Evolutionary conservation across 2,329 filamentous ascomycete genomes (phyloP).

Genomic region (Neobulgaria alba): DNA sequence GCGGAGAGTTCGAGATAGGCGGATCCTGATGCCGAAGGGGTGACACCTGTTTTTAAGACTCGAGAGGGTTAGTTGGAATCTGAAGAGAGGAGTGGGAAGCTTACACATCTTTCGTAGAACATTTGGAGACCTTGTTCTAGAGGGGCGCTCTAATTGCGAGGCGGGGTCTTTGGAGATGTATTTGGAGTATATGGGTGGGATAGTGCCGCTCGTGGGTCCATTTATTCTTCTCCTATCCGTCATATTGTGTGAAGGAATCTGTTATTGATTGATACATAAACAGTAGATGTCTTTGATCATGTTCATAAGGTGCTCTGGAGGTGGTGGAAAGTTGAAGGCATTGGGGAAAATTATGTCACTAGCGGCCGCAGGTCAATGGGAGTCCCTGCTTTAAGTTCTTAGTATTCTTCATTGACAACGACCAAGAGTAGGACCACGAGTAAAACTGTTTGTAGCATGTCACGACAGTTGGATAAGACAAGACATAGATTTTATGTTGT

Average conservation of each 20-base stretch:
- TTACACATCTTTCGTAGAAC: conserved; percentile 80
- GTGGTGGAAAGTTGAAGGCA: no score
- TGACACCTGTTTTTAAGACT: conserved; percentile 88
- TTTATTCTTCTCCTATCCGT: conserved; percentile 85
- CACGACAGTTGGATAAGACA: no score
- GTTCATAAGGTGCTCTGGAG: not conserved
- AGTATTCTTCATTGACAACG: no score
- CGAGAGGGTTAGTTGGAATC: conserved; percentile 1
- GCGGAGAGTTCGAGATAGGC: conserved; percentile 68
- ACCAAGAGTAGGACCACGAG: no score
- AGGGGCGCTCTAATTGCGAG: conserved; percentile 37
- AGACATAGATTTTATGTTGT: no score
- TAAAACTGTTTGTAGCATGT: no score
- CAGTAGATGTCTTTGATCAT: no score
- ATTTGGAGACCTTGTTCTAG: conserved; percentile 54
- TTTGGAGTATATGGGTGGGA: conserved; percentile 60
- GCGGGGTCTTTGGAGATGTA: conserved; percentile 39
- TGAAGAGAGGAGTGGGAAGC: conserved; percentile 28
- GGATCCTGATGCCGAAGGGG: conserved; percentile 87
- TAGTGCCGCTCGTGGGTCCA: conserved; percentile 70
- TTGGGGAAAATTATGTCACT: not conserved
- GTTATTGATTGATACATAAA: no score
- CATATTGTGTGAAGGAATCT: conserved; percentile 40
- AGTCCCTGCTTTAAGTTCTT: no score
- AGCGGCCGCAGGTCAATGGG: not conserved